Evolutionary conservation across 768 basidiomycete genomes (phyloP), one percentile per base, ranked within the genome.

Genomic region (Boletus sp.): DNA sequence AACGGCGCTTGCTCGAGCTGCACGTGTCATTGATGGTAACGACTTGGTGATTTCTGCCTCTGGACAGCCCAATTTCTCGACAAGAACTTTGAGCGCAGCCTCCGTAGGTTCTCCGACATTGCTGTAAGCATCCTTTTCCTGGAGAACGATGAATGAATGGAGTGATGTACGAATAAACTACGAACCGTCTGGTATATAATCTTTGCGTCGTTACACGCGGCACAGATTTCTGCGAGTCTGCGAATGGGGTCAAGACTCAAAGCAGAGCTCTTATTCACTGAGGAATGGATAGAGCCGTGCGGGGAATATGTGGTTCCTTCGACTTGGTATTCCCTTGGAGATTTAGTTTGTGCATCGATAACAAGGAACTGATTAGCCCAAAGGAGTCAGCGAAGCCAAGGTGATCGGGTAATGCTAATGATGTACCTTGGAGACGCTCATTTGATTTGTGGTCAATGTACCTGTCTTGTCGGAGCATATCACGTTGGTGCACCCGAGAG

Each of bases 381-480:
- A 48, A 55, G 32, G 56, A 18, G 64, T 54, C 35, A 60, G 54
- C 37, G 32, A 55, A 56, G 39, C 46, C 50, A 54, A 20, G 50
- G 36, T 39, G 44, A 36, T 4, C 3, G 30, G 8, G 1, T 24
- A 41, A 33, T 44, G 41, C 73, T 78, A 39, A 32, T 46, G 37
- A 73, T 78, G 54, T 71, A 91, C 88, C 73, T 78, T 83, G 33
- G 92, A 89, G 24, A 98, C 92, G 65, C 92, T 91, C 96, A 98
- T 98, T 71, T 98, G 96, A 73, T 93, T 97, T 14, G 94, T 97
- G 10, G 94, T 97, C 67, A 97, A 69, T 35, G 94, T 95, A 48
- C 95, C 95, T 28, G 96, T 99, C 80, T 99, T 99, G 76, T 99
- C 96, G 4, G 94, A 95, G 73, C 96, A 99, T 64, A 99, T 98